Evolutionary conservation across 164 flowering plant genomes (phyloP).

Genomic region (Brasenia schreberi): DNA sequence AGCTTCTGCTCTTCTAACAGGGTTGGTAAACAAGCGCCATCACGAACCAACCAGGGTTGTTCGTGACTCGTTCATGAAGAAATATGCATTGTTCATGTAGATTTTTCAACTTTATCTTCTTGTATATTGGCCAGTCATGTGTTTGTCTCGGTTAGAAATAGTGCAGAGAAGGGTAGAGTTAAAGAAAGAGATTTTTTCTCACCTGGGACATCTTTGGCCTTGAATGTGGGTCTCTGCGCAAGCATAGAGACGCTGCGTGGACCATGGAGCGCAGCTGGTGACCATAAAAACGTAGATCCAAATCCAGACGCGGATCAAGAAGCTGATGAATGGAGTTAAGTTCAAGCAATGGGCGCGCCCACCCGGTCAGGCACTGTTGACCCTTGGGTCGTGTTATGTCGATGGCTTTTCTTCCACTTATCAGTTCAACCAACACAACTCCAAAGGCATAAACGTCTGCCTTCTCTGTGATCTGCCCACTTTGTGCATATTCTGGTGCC

Average conservation of each 20-base stretch:
- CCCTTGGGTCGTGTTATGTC: constrained; percentile 29
- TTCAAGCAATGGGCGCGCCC: constrained; percentile 28
- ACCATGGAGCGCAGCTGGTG: constrained; percentile 49
- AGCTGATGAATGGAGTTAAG: constrained; percentile 15
- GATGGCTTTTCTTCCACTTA: constrained; percentile 42
- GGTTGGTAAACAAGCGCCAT: too few relatives aligned
- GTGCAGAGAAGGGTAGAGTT: background rate
- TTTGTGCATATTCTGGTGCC: constrained; percentile 67
- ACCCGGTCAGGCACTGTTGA: constrained; percentile 22
- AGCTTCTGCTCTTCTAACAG: too few relatives aligned
- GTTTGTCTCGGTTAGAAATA: background rate
- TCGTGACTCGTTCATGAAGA: too few relatives aligned
- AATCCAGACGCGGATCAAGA: constrained; percentile 32
- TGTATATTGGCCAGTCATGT: too few relatives aligned
- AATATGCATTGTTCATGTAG: too few relatives aligned
- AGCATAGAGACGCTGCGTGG: constrained; percentile 28
- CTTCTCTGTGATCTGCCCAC: constrained; percentile 50
- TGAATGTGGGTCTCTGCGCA: constrained; percentile 13
- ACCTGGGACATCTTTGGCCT: constrained; percentile 29
- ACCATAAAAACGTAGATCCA: constrained; percentile 17
- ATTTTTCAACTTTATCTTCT: too few relatives aligned
- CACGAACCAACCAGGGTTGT: too few relatives aligned
- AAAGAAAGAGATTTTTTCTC: background rate
- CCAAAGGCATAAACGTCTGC: constrained; percentile 88
- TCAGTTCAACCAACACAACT: constrained; percentile 55